A percentile compares a stretch with the other conserved stretches of the same genome.
Conservation (phyloP, 2,329 filamentous ascomycete species). For the Xylaria arbuscula region DNA sequence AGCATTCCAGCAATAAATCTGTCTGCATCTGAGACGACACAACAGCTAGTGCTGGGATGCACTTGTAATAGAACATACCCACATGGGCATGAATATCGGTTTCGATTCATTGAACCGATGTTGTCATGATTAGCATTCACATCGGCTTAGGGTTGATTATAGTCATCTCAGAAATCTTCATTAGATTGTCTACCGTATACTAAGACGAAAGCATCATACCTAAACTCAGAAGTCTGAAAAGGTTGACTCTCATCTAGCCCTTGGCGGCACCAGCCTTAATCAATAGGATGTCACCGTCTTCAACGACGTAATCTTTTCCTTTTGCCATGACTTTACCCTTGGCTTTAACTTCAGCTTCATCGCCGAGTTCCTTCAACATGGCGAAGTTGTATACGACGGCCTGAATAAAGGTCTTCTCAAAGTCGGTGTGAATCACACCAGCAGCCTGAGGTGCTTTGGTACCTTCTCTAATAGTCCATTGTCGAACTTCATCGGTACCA, state of each 20-base stretch:
- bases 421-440: conserved; percentile 97
- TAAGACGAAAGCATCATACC: conserved; percentile 31
- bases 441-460: conserved; percentile 98
- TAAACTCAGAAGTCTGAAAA: conserved; percentile 27
- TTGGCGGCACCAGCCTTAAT: conserved; percentile 92
- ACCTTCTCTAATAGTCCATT: conserved; percentile 97
- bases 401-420: conserved; percentile 99
- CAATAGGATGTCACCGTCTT: conserved; percentile 84
- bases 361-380: conserved; percentile 83
- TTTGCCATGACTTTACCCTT: conserved; percentile 99
- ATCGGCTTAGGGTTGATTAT: background rate
- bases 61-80: background rate
- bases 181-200: conserved; percentile 30
- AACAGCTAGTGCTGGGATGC: background rate
- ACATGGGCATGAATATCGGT: background rate
- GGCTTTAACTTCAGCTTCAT: conserved; percentile 88
- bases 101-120: background rate
- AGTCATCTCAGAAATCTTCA: conserved; percentile 24
- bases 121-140: background rate
- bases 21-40: background rate
- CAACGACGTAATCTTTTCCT: conserved; percentile 94
- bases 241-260: conserved; percentile 56
- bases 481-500: conserved; percentile 93
- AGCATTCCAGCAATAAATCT: conserved; percentile 1
- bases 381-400: conserved; percentile 91